These are phyloP conservation scores for Actinomortierella ambigua DNA, from an alignment of 371 early-diverging fungal species.

Conservation along the genomic window DNA sequence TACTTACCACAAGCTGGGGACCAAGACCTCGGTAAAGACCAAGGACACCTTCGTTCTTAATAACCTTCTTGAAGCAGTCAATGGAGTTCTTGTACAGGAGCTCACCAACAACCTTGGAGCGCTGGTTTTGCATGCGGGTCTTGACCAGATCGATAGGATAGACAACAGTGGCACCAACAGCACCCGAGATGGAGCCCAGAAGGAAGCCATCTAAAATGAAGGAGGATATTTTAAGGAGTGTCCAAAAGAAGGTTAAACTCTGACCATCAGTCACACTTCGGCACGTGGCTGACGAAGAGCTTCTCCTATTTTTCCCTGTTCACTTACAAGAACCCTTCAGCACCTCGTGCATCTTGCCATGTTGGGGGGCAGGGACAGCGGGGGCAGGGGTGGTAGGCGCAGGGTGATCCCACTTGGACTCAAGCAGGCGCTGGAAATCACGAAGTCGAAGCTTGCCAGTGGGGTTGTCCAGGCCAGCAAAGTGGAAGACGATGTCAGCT, in stretches of 20 bases:
- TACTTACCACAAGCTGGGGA: conserved; percentile 92
- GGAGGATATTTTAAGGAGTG: too few relatives aligned
- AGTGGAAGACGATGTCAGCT: conserved; percentile 80
- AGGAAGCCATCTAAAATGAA: conserved; percentile 70
- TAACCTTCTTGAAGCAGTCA: conserved; percentile 94
- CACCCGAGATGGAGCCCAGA: conserved; percentile 93
- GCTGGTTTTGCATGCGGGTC: conserved; percentile 98
- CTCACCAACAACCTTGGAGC: conserved; percentile 90
- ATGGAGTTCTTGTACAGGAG: conserved; percentile 91
- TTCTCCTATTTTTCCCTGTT: too few relatives aligned
- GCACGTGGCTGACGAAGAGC: too few relatives aligned
- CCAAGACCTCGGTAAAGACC: conserved; percentile 96
- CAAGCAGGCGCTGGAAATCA: conserved; percentile 70
- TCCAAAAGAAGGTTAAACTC: too few relatives aligned
- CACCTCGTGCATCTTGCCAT: conserved; percentile 30
- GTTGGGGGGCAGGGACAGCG: conserved; percentile 14
- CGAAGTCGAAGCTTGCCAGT: conserved; percentile 57
- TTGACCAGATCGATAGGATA: conserved; percentile 98
- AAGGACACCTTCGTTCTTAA: conserved; percentile 88
- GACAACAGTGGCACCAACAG: conserved; percentile 94
- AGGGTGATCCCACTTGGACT: conserved; percentile 66
- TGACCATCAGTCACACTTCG: too few relatives aligned
- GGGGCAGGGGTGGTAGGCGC: conserved; percentile 20
- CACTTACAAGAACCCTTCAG: conserved; percentile 49
- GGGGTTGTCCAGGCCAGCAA: conserved; percentile 70